Evolutionary conservation across 495 filamentous ascomycete species (phyloP).

Genomic region (Bathelium albidoporum): DNA sequence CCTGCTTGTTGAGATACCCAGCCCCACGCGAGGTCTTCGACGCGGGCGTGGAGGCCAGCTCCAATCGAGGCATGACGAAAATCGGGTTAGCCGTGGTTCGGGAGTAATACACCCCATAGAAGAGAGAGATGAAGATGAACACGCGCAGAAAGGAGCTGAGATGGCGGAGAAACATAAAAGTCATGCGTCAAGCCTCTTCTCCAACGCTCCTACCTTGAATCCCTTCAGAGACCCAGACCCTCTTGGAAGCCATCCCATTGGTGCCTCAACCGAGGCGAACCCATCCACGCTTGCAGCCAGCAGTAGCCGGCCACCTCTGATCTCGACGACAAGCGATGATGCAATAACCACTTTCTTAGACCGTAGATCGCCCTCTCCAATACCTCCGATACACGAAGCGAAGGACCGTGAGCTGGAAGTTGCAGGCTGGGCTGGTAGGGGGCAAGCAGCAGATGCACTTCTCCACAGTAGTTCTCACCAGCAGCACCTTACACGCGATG

Average conservation of each 20-base stretch:
- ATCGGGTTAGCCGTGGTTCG: conserved; percentile 34
- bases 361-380: not conserved
- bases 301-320: conserved; percentile 2
- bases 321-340: conserved; percentile 9
- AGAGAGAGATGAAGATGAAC: conserved; percentile 60
- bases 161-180: conserved; percentile 21
- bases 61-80: conserved; percentile 38
- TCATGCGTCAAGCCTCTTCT: conserved; percentile 22
- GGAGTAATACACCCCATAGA: conserved; percentile 55
- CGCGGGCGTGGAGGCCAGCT: conserved; percentile 37
- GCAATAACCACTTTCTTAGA: not conserved
- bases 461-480: not conserved
- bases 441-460: conserved; percentile 38
- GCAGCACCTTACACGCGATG: conserved; percentile 25
- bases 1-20: conserved; percentile 44
- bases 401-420: conserved; percentile 40
- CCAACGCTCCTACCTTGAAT: conserved; percentile 20
- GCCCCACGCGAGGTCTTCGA: conserved; percentile 42
- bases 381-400: conserved; percentile 4
- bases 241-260: conserved; percentile 19
- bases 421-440: conserved; percentile 50
- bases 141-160: conserved; percentile 23
- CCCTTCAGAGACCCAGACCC: conserved; percentile 29
- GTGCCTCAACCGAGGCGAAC: not conserved
- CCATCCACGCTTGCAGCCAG: not conserved